Evolutionary conservation across 345 rosid genomes (phyloP).

Genomic region (Acer negundo): DNA sequence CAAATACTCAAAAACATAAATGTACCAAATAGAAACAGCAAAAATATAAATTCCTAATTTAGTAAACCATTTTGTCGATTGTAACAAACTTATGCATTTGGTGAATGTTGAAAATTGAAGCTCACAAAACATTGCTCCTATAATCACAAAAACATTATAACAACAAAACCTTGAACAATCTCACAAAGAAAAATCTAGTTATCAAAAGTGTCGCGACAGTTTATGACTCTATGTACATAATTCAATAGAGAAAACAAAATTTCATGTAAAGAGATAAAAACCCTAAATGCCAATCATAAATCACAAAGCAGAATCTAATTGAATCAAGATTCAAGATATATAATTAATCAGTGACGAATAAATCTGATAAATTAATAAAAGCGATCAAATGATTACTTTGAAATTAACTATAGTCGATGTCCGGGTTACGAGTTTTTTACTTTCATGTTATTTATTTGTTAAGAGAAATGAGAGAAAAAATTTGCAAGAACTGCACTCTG

Average conservation of each 20-base stretch:
- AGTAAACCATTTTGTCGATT: too few species aligned
- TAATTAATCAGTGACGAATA: neutral
- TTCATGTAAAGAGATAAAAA: neutral
- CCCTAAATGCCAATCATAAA: neutral
- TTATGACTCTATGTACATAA: neutral
- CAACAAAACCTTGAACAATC: neutral
- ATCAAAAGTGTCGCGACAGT: neutral
- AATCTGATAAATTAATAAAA: neutral
- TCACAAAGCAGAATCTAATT: neutral
- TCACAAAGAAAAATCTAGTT: neutral
- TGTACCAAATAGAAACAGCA: neutral
- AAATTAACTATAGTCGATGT: neutral
- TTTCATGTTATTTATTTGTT: neutral
- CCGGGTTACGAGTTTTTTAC: neutral
- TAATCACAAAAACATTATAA: too few species aligned
- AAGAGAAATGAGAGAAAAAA: too few species aligned
- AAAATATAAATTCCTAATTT: neutral
- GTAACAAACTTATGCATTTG: neutral
- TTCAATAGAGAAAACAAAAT: neutral
- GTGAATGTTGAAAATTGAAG: neutral
- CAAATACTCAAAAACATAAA: neutral
- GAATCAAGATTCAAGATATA: too few species aligned
- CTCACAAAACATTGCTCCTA: neutral
- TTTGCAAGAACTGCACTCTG: too few species aligned
- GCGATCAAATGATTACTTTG: neutral